These are phyloP conservation scores for Closterium sp. DNA, from an alignment of 139 green algal genomes.

Conservation along the genomic window DNA sequence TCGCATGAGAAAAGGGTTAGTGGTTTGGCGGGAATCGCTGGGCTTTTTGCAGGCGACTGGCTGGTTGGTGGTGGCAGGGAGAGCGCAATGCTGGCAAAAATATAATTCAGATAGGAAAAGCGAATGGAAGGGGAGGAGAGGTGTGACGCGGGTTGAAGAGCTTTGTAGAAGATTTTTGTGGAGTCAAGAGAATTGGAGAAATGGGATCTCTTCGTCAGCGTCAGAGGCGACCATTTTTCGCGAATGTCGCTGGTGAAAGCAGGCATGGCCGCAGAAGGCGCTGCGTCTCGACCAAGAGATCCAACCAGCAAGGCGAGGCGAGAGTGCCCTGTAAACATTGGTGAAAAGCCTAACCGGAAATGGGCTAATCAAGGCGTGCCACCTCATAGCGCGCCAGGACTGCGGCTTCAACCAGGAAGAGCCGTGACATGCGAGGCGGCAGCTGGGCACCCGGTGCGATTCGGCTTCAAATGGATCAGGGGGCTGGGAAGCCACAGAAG, in stretches of 20 bases:
- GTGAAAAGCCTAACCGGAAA: background rate
- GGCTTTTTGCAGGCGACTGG: background rate
- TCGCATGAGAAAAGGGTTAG: background rate
- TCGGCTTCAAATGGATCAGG: background rate
- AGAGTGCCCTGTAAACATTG: background rate
- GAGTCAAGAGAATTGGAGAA: too few relatives aligned
- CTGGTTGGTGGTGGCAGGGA: background rate
- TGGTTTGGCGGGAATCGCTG: background rate
- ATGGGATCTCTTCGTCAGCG: background rate
- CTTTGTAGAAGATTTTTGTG: too few relatives aligned
- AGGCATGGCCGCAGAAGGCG: background rate
- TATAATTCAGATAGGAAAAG: background rate
- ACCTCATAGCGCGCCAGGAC: background rate
- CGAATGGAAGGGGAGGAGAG: too few relatives aligned
- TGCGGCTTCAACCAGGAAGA: background rate
- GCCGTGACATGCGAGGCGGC: background rate
- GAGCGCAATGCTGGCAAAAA: background rate
- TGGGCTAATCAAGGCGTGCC: background rate
- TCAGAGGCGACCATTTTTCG: background rate
- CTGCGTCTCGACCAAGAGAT: background rate
- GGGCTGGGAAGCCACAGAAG: background rate
- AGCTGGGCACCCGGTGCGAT: background rate
- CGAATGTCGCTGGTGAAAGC: background rate
- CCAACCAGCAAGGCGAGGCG: background rate
- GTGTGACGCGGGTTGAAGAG: too few relatives aligned